Base-by-base conservation (phyloP, 257 asterid genomes). In the Asclepias syriaca region DNA sequence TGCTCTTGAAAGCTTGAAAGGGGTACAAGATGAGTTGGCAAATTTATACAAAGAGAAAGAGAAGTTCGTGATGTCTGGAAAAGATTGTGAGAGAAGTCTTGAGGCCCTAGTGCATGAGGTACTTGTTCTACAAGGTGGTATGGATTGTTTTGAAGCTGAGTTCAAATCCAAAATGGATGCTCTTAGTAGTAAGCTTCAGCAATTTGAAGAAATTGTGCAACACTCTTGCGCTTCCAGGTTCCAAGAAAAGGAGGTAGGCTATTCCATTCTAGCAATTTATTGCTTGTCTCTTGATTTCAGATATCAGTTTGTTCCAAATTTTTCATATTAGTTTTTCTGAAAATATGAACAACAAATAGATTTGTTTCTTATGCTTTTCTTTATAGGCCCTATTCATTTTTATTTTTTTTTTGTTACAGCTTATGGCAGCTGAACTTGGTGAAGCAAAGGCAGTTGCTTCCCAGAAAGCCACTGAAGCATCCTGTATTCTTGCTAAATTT, bases 401-500 rank as follows among this genome's bases (percentile, higher is more conserved):
- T 34, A 34, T 5, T 37, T 2, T 9, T 29, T 37, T 16, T 0
- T 37, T 73, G 69, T 72, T 76, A 70, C 96, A 95, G 99, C 77
- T 88, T 72, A 83, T 92, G 72, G 97, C 84, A 80, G 85, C 78
- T 57, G 98, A 92, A 81, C 89, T 92, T 69, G 86, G 81, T 73
- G 93, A 90, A 68, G 98, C 99, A 14, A 87, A 80, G 81, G 82
- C 85, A 71, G 79, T 80, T 79, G 92, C 96, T 51, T 77, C 88
- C 32, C 96, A 92, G 90, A 92, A 92, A 87, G 78, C 87, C 74
- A 86, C 92, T 45, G 99, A 95, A 81, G 96, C 97, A 45, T 81
- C 91, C 49, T 90, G 93, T 72, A 65, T 92, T 80, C 86, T 95
- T 73, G 88, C 87, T 70, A 95, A 95, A 84, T 92, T 92, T 76